Evolutionary conservation across 2,329 filamentous ascomycete genomes (phyloP), one percentile per base, ranked within the genome.

Genomic region (Sarocladiaceae sp.): DNA sequence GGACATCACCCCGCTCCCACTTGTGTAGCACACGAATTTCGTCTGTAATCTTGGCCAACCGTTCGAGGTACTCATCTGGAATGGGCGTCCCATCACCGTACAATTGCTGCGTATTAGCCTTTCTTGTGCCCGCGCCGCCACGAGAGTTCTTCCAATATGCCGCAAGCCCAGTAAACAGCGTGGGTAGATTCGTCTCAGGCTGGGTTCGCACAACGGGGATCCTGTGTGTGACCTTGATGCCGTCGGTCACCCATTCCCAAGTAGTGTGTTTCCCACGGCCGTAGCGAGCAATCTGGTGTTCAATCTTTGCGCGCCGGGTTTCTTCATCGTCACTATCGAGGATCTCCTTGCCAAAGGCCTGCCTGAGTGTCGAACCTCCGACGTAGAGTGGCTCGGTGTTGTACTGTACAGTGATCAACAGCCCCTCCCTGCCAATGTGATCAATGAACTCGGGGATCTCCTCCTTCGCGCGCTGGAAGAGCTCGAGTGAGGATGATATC

Each of bases 11-110:
- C 11, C 56, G 54, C 52, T 72, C 55, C 70, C 69, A 73, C 40
- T 60, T 62, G 51, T 73, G 70, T 43, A 73, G 50, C 15, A 74
- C 69, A 3, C 68, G 63, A 43, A 72, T 71, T 47, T 72, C 67
- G 46, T 73, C 68, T 11, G 69, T 72, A 29, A 72, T 69, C 48
- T 64, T 56, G 1, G 63, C 63, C 37, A 72, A 54, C 44, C 57
- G 58, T 13, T 52, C 61, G 10, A 72, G 54, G 48, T 69, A 70
- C 50, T 61, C 58, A n/a, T 70, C 66, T 1, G 69, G 68, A 33
- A 73, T 73, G 1, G 61, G 61, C 7, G 63, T 66, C 3, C 68
- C 69, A 50, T 73, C 69, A 2, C 70, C 69, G 51, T 61, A 72
- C 3, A 66, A 48, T 48, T 69, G 66, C 43, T 61, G 54, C 3